Percentiles rank a stretch among this genome's conserved stretches.
phyloP scores from a whole-genome alignment of 805 yeast genomes.

The Metschnikowia dekortorum region DNA sequence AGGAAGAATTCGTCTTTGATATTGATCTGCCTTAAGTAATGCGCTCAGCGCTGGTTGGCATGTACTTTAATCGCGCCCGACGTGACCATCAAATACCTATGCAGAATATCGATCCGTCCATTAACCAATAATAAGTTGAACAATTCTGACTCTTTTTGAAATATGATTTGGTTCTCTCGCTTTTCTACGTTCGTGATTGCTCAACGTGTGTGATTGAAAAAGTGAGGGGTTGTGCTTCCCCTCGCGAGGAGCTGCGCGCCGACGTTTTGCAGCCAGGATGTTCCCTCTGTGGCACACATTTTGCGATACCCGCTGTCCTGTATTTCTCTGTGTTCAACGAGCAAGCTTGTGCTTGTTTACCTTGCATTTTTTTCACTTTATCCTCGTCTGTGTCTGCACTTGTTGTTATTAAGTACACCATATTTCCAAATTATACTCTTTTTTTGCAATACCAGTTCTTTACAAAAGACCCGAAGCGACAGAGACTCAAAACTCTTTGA shows the following conservation, averaged over 20 bases:
- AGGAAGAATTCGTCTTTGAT: not conserved
- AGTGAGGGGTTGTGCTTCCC: not conserved
- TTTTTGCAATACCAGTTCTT: not conserved
- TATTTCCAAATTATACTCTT: not conserved
- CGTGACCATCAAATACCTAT: no score
- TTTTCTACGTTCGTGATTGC: no score
- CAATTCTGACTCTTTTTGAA: no score
- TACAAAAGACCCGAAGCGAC: not conserved
- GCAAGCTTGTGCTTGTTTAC: not conserved
- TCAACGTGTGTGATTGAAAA: not conserved
- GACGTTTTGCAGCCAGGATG: not conserved
- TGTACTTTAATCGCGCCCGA: no score
- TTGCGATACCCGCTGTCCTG: not conserved
- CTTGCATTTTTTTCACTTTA: not conserved
- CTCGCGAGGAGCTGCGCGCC: not conserved
- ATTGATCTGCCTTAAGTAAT: not conserved
- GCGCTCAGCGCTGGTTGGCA: not conserved
- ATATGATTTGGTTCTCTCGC: no score
- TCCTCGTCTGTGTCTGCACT: slow-evolving; percentile 1
- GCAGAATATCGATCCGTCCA: no score
- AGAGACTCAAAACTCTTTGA: not conserved
- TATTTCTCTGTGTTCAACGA: slow-evolving; percentile 1
- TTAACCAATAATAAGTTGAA: no score
- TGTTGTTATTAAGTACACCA: not conserved
- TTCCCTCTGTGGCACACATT: not conserved